Base-by-base conservation (phyloP, 768 basidiomycete genomes). In the Mycena indigotica region DNA sequence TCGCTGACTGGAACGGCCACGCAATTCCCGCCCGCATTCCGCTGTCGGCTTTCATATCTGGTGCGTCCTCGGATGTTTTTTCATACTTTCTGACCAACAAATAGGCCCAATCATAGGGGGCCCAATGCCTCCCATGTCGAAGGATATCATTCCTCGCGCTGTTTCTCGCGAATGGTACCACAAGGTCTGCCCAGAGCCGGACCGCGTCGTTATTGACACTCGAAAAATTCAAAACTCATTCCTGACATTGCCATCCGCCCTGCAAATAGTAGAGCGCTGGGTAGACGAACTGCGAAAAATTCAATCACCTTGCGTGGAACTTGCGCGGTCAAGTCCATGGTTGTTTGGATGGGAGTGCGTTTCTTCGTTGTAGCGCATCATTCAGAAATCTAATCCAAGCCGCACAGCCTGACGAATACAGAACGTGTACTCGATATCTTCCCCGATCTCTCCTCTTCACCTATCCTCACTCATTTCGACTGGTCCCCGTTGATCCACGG, bases 401-500 rank as follows among this genome's bases (percentile, higher is more conserved):
- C 35, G 35, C 8, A 28, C 59, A 89, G 88, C 74, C 58, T 85
- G 26, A 83, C 87, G 41, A 80, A 79, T 24, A 69, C 73, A 0
- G 53, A 70, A 5, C 71, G 76, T 12, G 67, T 84, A 4, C 75
- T 84, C 19, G 73, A 75, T 26, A 59, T 83, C 21, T 78, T 77
- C 77, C 72, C 72, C 3, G 66, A 76, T 4, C 67, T 85, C 3
- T 76, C 78, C 8, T 56, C 66, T 1, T 84, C 83, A 28, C 80
- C 84, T 0, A 74, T 80, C 4, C 66, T 89, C 6, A 78, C 73
- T 4, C 61, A 79, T 29, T 86, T 84, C 67, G 72, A 75, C 17
- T 88, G 86, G 86, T 89, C 89, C 0, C 76, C 84, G 0, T 77
- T 88, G 3, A 73, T 89, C 55, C 71, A 82, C 46, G 66, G 66